Evolutionary conservation across 1,284 basidiomycete species (phyloP).

Genomic region (Sanguinoderma infundibulare): DNA sequence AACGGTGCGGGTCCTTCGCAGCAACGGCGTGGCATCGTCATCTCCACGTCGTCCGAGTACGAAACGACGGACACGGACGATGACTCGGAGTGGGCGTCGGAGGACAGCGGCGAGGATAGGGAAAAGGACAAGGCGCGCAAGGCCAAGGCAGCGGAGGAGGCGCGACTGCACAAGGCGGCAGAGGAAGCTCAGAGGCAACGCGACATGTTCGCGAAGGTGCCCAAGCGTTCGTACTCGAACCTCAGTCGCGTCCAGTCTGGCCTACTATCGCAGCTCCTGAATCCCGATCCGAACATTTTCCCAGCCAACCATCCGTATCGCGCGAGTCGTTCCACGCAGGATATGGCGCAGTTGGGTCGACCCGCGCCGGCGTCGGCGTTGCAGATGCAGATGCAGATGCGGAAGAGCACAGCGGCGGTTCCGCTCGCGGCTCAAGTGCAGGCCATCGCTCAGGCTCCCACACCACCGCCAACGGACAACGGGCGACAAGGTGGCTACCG

Average conservation of each 20-base stretch:
- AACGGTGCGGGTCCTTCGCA: constrained; percentile 20
- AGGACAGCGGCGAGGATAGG: constrained; percentile 43
- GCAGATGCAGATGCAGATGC: constrained; percentile 55
- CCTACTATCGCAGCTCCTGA: constrained; percentile 67
- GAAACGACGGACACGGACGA: constrained; percentile 57
- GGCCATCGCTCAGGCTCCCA: constrained; percentile 45
- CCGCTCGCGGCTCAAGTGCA: constrained; percentile 65
- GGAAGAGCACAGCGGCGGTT: constrained; percentile 69
- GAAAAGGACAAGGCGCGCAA: constrained; percentile 22
- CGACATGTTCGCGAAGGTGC: constrained; percentile 80
- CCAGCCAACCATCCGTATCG: constrained; percentile 64
- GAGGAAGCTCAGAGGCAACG: constrained; percentile 70
- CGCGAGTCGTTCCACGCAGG: constrained; percentile 52
- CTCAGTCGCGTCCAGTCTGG: constrained; percentile 60
- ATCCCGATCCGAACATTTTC: constrained; percentile 66
- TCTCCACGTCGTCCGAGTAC: constrained; percentile 40
- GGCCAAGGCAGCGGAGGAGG: constrained; percentile 38
- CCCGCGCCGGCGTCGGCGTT: constrained; percentile 36
- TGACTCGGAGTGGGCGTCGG: constrained; percentile 59
- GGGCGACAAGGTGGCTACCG: constrained; percentile 46
- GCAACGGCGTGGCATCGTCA: constrained; percentile 34
- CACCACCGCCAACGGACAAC: constrained; percentile 15
- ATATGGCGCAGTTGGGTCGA: constrained; percentile 40
- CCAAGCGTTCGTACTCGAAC: constrained; percentile 66
- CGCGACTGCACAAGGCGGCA: constrained; percentile 47